Evolutionary conservation across 169 alveolate genomes (phyloP), one percentile per base, ranked within the genome.

Genomic region (Besnoitia besnoiti): DNA sequence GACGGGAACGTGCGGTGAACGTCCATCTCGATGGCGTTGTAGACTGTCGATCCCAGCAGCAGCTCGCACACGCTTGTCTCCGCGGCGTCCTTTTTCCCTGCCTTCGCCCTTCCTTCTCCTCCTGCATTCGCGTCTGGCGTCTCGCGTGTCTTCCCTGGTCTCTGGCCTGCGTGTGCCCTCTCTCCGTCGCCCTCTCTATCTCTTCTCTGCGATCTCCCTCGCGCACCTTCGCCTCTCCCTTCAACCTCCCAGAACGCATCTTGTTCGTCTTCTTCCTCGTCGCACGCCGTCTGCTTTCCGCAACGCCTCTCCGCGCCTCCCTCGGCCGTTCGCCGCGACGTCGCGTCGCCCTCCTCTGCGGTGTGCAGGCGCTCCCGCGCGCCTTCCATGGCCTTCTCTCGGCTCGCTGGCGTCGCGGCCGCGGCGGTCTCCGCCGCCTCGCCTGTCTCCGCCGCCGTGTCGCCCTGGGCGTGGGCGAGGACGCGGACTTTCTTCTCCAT

Each of bases 21-120:
- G 89, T 82, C 89, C 89, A 82, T 39, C 75, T 82, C 89, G 44
- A 82, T 82, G 61, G 89, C 89, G 51, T 82, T 82, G 73, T 47
- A 82, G n/a, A 21, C 73, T 10, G 89, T 16, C 37, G 61, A 14
- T 12, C 89, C 89, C 46, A 82, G 73, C 59, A 82, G 73, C 67
- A 82, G 33, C 30, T 39, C 46, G 37, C 75, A 40, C 14, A 47
- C 89, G 4, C 46, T 82, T 27, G 42, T 21, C 47, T 47, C 75
- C 50, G 30, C 80, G 80, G 14, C 14, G 80, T 67, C n/a, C n/a
- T n/a, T n/a, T n/a, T n/a, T 55, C 67, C 24, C 33, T 55, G 3
- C n/a, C 24, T 5, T 55, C 67, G 67, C 67, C 33, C 1, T 55
- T 55, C 27, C 67, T 55, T 21, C 30, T 19, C 30, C 27, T 55